Percentiles rank a stretch among this genome's conserved stretches.
phyloP scores from a whole-genome alignment of 164 flowering plant species.

The Platanus orientalis region DNA sequence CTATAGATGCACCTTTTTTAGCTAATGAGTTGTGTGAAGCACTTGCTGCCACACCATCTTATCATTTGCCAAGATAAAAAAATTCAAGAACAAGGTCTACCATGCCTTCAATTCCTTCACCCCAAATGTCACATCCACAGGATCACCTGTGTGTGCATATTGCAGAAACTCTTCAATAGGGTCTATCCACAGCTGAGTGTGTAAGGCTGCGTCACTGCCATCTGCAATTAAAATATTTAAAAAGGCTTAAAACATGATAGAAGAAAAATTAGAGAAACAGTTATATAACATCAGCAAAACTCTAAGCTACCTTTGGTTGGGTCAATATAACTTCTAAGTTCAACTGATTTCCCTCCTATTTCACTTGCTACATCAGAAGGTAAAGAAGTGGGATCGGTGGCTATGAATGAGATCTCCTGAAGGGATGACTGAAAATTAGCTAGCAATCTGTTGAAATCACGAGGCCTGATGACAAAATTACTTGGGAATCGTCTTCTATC shows the following conservation, averaged over 20 bases:
- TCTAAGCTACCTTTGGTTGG: conserved; percentile 75
- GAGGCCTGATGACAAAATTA: conserved; percentile 81
- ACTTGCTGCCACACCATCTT: neutral
- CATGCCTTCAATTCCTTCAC: conserved; percentile 89
- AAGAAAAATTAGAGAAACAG: neutral
- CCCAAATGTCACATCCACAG: conserved; percentile 89
- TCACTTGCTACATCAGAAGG: conserved; percentile 65
- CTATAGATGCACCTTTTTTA: neutral
- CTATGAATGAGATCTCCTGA: conserved; percentile 92
- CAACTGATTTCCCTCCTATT: conserved; percentile 96
- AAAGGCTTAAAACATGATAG: conserved; percentile 1
- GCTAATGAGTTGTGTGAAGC: neutral
- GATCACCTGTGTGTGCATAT: conserved; percentile 75
- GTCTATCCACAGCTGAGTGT: conserved; percentile 98
- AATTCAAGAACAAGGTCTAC: neutral
- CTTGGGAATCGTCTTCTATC: conserved; percentile 77
- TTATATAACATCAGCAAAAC: neutral
- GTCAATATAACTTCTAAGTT: conserved; percentile 85
- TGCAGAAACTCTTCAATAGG: conserved; percentile 92
- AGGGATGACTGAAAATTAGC: conserved; percentile 90
- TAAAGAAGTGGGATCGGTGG: conserved; percentile 62
- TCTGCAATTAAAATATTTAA: conserved; percentile 38
- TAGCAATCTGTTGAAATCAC: conserved; percentile 79
- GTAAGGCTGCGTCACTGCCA: conserved; percentile 66
- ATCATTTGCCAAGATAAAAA: too few relatives aligned